Conservation (phyloP, 176 grass and related monocot genomes). For the Elymus sibiricus region DNA sequence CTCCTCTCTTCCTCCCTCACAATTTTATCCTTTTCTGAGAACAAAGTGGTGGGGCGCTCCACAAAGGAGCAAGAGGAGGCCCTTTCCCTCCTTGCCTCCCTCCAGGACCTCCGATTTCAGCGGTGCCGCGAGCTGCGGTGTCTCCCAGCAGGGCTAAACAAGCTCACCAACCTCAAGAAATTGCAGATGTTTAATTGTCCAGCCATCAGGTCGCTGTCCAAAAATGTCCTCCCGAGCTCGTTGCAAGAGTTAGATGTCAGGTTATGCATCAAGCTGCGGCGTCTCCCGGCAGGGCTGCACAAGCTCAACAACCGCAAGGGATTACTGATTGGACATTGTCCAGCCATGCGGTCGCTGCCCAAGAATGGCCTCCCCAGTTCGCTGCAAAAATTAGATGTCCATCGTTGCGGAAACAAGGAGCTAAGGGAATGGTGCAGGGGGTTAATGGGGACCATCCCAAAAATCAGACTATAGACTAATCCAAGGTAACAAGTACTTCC, state of each 20-base stretch:
- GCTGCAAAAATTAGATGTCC: no score
- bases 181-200: accelerated
- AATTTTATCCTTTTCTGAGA: accelerated
- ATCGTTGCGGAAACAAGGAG: neutral
- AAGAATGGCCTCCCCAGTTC: no score
- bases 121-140: accelerated
- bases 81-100: neutral
- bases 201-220: neutral
- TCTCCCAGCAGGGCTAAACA: neutral
- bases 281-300: no score
- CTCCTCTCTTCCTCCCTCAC: conserved; percentile 14
- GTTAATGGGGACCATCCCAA: neutral
- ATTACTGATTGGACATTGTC: accelerated
- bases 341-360: no score
- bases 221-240: neutral
- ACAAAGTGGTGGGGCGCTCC: neutral
- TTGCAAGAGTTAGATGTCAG: neutral
- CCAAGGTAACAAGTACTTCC: neutral
- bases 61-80: neutral
- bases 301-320: no score
- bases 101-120: neutral
- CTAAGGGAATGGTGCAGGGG: neutral
- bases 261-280: neutral
- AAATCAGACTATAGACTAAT: neutral
- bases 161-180: neutral